Evolutionary conservation across 768 basidiomycete genomes (phyloP).

Genomic region (Paxillus ammoniavirescens): DNA sequence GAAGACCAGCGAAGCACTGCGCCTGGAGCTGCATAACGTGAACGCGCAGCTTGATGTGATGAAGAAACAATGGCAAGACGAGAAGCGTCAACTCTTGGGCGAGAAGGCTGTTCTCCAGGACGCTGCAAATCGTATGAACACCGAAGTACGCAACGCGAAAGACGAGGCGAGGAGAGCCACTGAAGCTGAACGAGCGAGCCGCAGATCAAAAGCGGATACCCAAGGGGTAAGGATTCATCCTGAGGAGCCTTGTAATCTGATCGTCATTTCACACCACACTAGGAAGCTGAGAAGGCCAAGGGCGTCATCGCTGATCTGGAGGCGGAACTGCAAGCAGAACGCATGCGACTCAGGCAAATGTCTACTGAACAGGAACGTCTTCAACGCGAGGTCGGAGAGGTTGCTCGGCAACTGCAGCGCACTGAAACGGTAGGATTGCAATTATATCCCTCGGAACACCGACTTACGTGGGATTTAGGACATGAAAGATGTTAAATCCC

Average conservation of each 20-base stretch:
- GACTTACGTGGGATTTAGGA: conserved; percentile 46
- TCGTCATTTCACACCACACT: conserved; percentile 1
- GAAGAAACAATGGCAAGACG: conserved; percentile 70
- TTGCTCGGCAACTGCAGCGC: conserved; percentile 62
- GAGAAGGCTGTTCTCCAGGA: conserved; percentile 76
- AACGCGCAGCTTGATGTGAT: conserved; percentile 62
- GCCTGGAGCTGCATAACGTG: conserved; percentile 56
- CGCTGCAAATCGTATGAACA: conserved; percentile 62
- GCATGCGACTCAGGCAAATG: conserved; percentile 60
- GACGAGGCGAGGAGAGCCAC: conserved; percentile 53
- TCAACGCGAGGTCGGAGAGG: conserved; percentile 63
- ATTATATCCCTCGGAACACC: not conserved
- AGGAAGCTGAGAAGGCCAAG: conserved; percentile 76
- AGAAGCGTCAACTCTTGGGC: conserved; percentile 57
- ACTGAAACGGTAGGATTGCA: conserved; percentile 61
- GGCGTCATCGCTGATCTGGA: conserved; percentile 68
- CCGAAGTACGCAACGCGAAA: conserved; percentile 56
- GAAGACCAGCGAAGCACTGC: conserved; percentile 63
- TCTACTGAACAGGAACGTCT: conserved; percentile 60
- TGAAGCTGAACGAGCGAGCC: conserved; percentile 51
- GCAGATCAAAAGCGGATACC: conserved; percentile 47
- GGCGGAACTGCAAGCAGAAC: conserved; percentile 66
- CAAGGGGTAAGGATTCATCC: conserved; percentile 48
- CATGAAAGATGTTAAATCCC: conserved; percentile 72
- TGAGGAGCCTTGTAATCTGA: not conserved